phyloP scores from a whole-genome alignment of 176 grass and related monocot species.

The Carex littledalei region DNA sequence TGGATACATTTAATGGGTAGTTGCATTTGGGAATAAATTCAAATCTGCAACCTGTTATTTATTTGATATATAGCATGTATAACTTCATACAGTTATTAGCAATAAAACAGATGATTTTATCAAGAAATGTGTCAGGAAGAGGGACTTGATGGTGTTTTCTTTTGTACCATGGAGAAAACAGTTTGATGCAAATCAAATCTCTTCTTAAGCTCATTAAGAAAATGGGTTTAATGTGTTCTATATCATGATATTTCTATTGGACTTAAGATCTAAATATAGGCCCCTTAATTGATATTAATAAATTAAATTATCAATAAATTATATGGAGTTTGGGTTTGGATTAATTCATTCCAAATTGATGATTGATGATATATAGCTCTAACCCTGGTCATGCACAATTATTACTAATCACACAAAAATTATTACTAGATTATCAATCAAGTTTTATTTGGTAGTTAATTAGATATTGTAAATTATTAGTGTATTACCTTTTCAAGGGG shows the following conservation, averaged over 20 bases:
- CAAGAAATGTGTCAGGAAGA: not conserved
- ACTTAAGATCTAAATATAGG: no score
- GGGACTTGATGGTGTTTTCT: not conserved
- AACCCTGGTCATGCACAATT: not conserved
- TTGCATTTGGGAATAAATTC: not conserved
- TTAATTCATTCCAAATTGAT: not conserved
- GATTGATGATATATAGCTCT: not conserved
- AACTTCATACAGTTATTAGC: not conserved
- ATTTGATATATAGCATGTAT: not conserved
- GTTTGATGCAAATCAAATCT: not conserved
- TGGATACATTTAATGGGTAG: not conserved
- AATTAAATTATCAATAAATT: no score
- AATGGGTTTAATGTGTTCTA: not conserved
- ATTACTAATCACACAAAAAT: not conserved
- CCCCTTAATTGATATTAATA: no score
- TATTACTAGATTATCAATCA: not conserved
- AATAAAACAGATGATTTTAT: not conserved
- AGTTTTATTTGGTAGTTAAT: not conserved
- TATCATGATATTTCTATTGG: not conserved
- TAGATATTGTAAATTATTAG: not conserved
- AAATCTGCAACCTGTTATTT: not conserved
- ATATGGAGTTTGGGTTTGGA: no score
- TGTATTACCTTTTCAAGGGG: constrained; percentile 79
- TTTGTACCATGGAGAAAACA: not conserved
- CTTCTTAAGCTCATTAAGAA: not conserved